Evolutionary conservation across 2,329 filamentous ascomycete genomes (phyloP).

Genomic region (Colletotrichum acutatum): DNA sequence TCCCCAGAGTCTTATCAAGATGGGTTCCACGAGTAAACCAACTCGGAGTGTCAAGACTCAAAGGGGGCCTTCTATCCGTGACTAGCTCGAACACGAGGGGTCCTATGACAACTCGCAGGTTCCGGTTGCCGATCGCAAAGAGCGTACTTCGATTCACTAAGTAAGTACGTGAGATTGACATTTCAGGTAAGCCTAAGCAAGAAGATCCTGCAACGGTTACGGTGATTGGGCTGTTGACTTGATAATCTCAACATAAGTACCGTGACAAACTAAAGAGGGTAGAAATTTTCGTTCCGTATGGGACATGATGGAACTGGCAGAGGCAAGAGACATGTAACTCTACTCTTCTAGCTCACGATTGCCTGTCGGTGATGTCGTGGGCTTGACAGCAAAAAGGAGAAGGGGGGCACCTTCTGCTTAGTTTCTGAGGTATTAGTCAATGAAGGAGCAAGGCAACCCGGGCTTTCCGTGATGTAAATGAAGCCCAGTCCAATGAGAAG

Average conservation of each 20-base stretch:
- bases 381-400: too few relatives aligned
- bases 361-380: neutral
- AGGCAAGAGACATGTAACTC: neutral
- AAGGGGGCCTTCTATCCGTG: neutral
- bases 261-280: neutral
- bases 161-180: neutral
- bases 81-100: neutral
- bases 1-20: neutral
- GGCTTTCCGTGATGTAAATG: neutral
- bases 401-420: neutral
- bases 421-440: neutral
- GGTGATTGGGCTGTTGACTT: neutral
- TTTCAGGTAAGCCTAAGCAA: neutral
- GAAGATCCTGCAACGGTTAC: neutral
- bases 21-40: neutral
- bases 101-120: neutral
- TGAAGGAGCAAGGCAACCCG: neutral
- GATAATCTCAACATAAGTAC: neutral
- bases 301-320: neutral
- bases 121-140: neutral
- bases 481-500: neutral
- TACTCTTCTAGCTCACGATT: neutral
- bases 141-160: neutral
- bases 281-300: neutral
- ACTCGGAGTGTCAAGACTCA: neutral